phyloP scores from a whole-genome alignment of 2,329 filamentous ascomycete species.

The Ophiostoma populinum region DNA sequence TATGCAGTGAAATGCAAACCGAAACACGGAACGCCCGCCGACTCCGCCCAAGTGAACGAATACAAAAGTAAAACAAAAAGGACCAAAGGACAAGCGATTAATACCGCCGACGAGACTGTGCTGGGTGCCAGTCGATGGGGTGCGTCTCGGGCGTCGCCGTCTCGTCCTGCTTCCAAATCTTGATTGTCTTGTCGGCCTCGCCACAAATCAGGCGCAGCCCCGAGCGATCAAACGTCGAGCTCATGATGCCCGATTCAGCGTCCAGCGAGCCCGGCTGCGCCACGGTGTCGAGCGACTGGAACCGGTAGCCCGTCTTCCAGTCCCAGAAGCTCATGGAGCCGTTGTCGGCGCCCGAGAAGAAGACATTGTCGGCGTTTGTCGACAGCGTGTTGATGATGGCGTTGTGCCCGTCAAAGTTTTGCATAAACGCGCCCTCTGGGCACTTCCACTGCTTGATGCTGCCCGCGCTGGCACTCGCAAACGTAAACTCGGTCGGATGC shows the following conservation, averaged over 20 bases:
- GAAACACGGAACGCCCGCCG: too few species aligned
- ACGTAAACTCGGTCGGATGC: conserved; percentile 90
- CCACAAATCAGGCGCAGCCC: conserved; percentile 82
- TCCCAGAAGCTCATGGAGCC: conserved; percentile 97
- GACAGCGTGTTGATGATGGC: conserved; percentile 88
- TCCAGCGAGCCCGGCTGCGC: conserved; percentile 89
- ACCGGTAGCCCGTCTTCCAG: conserved; percentile 90
- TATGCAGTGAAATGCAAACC: too few species aligned
- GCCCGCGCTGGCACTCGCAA: conserved; percentile 77
- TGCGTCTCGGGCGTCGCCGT: conserved; percentile 80
- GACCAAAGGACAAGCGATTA: conserved; percentile 19
- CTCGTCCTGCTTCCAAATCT: conserved; percentile 93
- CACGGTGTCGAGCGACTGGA: conserved; percentile 76
- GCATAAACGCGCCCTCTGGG: conserved; percentile 95
- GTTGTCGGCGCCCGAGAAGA: conserved; percentile 92
- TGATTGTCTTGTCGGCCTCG: conserved; percentile 95
- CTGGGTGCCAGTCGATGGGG: conserved; percentile 83
- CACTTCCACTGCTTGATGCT: conserved; percentile 99
- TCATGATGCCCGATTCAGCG: conserved; percentile 89
- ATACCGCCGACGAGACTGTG: conserved; percentile 58
- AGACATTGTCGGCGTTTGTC: conserved; percentile 85
- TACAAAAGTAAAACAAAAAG: neutral
- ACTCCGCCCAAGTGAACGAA: neutral
- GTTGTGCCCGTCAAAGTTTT: conserved; percentile 95
- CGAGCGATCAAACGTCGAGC: conserved; percentile 78